phyloP scores from a whole-genome alignment of 768 basidiomycete species.

The Boletus sp. region DNA sequence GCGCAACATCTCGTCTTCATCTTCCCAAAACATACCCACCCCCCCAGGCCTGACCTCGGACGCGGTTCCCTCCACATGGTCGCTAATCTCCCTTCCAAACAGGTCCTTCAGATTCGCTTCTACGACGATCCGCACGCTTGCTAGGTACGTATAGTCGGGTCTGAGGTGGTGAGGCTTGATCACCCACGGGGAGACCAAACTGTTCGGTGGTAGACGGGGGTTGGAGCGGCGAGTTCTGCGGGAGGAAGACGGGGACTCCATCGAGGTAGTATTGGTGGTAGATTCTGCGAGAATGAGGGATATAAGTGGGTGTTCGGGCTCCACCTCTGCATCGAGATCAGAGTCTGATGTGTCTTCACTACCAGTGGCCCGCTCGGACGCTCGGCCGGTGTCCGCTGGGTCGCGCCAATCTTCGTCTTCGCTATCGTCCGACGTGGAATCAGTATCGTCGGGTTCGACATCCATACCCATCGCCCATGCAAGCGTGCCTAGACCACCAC shows the following conservation, averaged over 20 bases:
- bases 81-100: slow-evolving; percentile 12
- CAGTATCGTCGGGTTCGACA: slow-evolving; percentile 8
- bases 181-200: slow-evolving; percentile 16
- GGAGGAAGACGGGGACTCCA: slow-evolving; percentile 1
- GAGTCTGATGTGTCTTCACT: not conserved
- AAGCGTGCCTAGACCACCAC: slow-evolving; percentile 9
- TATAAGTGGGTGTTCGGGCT: slow-evolving; percentile 11
- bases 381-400: not conserved
- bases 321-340: slow-evolving; percentile 3
- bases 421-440: slow-evolving; percentile 15
- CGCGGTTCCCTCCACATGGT: not conserved
- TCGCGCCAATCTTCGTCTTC: slow-evolving; percentile 26
- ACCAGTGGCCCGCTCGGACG: not conserved
- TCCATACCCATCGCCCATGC: slow-evolving; percentile 18
- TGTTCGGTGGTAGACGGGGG: slow-evolving; percentile 12
- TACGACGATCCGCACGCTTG: slow-evolving; percentile 48
- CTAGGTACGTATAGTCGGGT: slow-evolving; percentile 53
- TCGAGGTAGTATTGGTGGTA: not conserved
- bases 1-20: slow-evolving; percentile 21
- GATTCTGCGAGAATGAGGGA: slow-evolving; percentile 9
- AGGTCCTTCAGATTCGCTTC: slow-evolving; percentile 50
- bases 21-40: slow-evolving; percentile 28
- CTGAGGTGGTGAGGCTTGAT: slow-evolving; percentile 32
- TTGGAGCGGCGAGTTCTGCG: slow-evolving; percentile 20
- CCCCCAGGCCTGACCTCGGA: slow-evolving; percentile 1